Percentiles rank a stretch among this genome's conserved stretches.
Conservation (phyloP, 2,329 filamentous ascomycete species). For the Nannizziopsis barbatae region DNA sequence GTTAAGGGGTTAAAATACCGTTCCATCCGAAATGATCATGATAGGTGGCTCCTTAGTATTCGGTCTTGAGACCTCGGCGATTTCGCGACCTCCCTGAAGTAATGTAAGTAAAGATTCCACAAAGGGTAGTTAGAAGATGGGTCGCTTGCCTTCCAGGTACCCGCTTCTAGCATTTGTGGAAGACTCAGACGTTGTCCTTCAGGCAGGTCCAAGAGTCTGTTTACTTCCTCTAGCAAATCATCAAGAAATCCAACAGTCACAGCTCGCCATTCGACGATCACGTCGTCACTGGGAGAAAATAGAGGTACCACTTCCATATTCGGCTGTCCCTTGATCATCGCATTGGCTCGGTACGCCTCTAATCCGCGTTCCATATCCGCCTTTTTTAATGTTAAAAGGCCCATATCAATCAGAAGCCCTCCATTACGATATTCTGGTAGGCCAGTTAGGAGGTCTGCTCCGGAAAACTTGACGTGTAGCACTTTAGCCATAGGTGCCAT, state of each 20-base stretch:
- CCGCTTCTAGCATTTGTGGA: constrained; percentile 85
- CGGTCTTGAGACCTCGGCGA: constrained; percentile 86
- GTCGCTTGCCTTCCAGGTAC: constrained; percentile 81
- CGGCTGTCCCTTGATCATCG: constrained; percentile 59
- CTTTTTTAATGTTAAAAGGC: constrained; percentile 64
- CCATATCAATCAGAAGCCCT: constrained; percentile 74
- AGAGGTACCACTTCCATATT: constrained; percentile 62
- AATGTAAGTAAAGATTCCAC: background rate
- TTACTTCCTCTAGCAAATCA: constrained; percentile 58
- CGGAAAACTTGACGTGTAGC: constrained; percentile 68
- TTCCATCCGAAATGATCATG: constrained; percentile 90
- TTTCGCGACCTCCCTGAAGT: constrained; percentile 73
- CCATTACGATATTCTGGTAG: constrained; percentile 89
- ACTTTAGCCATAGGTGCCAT: constrained; percentile 83
- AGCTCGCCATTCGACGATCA: constrained; percentile 69
- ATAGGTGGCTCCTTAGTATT: constrained; percentile 97
- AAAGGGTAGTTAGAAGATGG: background rate
- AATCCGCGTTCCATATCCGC: constrained; percentile 60
- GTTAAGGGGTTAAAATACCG: constrained; percentile 59
- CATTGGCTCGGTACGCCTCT: constrained; percentile 57
- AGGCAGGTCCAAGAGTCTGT: constrained; percentile 53
- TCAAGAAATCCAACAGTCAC: constrained; percentile 65
- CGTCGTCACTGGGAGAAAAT: constrained; percentile 62
- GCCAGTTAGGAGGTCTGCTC: constrained; percentile 71
- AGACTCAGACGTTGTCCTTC: constrained; percentile 62